phyloP scores from a whole-genome alignment of 2,329 filamentous ascomycete genomes.

The Apiospora rasikravindrae region DNA sequence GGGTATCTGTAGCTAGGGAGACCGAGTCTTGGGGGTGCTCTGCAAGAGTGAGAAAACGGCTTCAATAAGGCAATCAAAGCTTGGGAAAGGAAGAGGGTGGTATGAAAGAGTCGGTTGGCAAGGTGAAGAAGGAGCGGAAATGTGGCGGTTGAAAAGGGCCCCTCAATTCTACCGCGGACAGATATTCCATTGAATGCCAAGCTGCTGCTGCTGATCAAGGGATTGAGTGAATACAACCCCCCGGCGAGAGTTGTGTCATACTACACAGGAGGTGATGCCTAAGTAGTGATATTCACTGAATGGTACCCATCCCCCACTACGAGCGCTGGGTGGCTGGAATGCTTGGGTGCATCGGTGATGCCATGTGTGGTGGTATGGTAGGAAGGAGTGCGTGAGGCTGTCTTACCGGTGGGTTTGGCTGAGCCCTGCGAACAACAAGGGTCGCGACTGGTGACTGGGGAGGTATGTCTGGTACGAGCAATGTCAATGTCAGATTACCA shows the following conservation, averaged over 20 bases:
- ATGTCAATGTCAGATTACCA: conserved; percentile 12
- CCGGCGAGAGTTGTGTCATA: background rate
- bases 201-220: conserved; percentile 14
- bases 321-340: conserved; percentile 1
- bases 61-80: background rate
- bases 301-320: background rate
- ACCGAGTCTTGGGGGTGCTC: background rate
- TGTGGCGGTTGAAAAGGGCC: background rate
- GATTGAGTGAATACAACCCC: conserved; percentile 3
- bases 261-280: background rate
- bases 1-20: background rate
- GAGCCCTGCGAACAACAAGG: conserved; percentile 12
- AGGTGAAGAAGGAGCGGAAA: background rate
- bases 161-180: conserved; percentile 11
- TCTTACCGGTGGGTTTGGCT: conserved; percentile 12
- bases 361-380: background rate
- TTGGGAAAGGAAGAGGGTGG: background rate
- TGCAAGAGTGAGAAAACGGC: background rate
- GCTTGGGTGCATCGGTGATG: background rate
- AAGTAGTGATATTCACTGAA: conserved; percentile 6
- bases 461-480: conserved; percentile 9
- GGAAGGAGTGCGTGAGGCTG: background rate
- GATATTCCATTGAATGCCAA: conserved; percentile 2
- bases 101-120: background rate
- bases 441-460: background rate